A percentile compares a stretch with the other conserved stretches of the same genome.
These are phyloP conservation scores for Didymella pomorum DNA, from an alignment of 2,329 filamentous ascomycete species.

Conservation along the genomic window DNA sequence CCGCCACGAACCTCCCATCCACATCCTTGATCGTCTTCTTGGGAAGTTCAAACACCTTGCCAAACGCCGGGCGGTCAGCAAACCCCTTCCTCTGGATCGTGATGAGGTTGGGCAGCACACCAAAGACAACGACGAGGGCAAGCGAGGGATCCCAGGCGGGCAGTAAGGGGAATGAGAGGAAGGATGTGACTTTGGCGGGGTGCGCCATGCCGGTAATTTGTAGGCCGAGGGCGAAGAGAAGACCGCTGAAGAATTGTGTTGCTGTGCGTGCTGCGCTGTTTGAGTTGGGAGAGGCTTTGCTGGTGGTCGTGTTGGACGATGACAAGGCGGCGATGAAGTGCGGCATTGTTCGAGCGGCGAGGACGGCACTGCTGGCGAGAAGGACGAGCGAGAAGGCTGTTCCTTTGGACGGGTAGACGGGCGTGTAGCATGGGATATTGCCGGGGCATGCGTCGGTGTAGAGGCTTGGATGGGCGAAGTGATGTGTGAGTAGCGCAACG, in stretches of 20 bases:
- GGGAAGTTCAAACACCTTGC: slow-evolving; percentile 54
- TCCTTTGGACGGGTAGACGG: slow-evolving; percentile 51
- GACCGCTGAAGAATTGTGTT: slow-evolving; percentile 57
- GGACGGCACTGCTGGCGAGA: slow-evolving; percentile 40
- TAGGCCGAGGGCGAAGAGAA: slow-evolving; percentile 61
- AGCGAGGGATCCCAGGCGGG: slow-evolving; percentile 61
- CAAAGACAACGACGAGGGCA: slow-evolving; percentile 59
- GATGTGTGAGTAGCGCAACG: slow-evolving; percentile 43
- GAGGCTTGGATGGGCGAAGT: slow-evolving; percentile 53
- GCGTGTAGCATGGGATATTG: slow-evolving; percentile 56
- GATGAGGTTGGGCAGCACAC: slow-evolving; percentile 57
- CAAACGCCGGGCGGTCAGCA: slow-evolving; percentile 52
- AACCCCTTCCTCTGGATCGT: slow-evolving; percentile 38
- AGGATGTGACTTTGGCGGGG: slow-evolving; percentile 59
- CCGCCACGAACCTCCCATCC: slow-evolving; percentile 58
- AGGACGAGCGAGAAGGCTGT: slow-evolving; percentile 48
- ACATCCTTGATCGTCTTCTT: slow-evolving; percentile 57
- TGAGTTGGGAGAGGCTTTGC: background rate
- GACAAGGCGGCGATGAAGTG: slow-evolving; percentile 27
- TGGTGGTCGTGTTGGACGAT: background rate
- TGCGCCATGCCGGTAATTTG: slow-evolving; percentile 62
- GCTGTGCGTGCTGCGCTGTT: slow-evolving; percentile 40
- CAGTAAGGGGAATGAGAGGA: slow-evolving; percentile 56
- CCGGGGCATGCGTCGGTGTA: slow-evolving; percentile 49
- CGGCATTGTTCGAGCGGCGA: slow-evolving; percentile 35